A percentile compares a stretch with the other conserved stretches of the same genome.
Conservation (phyloP, 805 yeast species). For the Jamesozyma piceae region DNA sequence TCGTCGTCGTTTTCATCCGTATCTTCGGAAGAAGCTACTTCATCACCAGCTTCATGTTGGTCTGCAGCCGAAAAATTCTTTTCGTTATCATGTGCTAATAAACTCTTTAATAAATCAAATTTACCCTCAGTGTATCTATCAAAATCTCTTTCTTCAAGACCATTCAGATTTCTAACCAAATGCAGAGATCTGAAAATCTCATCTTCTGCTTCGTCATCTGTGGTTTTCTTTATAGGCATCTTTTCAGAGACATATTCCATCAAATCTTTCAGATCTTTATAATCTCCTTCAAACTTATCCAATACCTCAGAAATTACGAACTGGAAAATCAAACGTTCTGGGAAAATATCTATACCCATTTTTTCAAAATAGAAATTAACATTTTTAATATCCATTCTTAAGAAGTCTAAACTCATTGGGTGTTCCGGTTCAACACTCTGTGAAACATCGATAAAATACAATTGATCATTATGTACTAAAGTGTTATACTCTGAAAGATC, state of each 20-base stretch:
- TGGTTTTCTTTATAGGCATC: conserved; percentile 48
- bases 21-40: conserved; percentile 19
- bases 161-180: conserved; percentile 67
- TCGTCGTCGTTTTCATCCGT: conserved; percentile 25
- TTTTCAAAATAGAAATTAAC: conserved; percentile 78
- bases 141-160: conserved; percentile 85
- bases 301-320: conserved; percentile 52
- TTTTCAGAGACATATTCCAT: conserved; percentile 33
- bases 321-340: conserved; percentile 74
- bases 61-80: conserved; percentile 17
- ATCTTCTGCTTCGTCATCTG: conserved; percentile 59
- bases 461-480: conserved; percentile 66
- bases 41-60: conserved; percentile 17
- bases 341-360: conserved; percentile 64
- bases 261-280: conserved; percentile 27
- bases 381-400: conserved; percentile 95
- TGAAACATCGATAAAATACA: conserved; percentile 91
- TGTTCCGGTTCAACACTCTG: conserved; percentile 97
- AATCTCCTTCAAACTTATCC: conserved; percentile 33
- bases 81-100: conserved; percentile 39
- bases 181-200: conserved; percentile 79
- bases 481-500: conserved; percentile 93
- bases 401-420: conserved; percentile 89
- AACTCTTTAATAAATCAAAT: conserved; percentile 62
- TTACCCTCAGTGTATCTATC: conserved; percentile 70